Evolutionary conservation across 2,329 filamentous ascomycete genomes (phyloP).

Genomic region (Fusarium nelsonii): DNA sequence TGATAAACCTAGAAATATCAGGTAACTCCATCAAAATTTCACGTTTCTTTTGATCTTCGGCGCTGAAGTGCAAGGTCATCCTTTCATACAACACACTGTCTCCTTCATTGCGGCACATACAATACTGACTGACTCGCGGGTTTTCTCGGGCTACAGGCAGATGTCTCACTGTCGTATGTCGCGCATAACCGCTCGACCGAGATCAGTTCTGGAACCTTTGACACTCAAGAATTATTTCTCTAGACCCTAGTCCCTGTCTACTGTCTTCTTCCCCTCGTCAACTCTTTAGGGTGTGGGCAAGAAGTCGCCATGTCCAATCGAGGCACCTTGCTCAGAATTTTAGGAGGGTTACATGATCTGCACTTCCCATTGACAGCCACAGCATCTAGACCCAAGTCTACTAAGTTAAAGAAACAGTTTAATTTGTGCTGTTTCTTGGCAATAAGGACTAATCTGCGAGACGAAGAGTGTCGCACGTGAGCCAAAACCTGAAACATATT

Average conservation of each 20-base stretch:
- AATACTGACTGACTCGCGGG: background rate
- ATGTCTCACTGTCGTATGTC: conserved; percentile 32
- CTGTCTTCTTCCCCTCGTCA: background rate
- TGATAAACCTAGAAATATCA: background rate
- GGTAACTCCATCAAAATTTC: background rate
- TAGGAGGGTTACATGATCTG: conserved; percentile 27
- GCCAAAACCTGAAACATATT: conserved; percentile 25
- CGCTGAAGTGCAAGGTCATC: conserved; percentile 12
- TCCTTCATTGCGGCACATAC: no score
- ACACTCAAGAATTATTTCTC: conserved; percentile 16
- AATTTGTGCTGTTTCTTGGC: background rate
- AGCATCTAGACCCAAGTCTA: background rate
- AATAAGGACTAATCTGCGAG: conserved; percentile 12
- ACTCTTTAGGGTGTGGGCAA: conserved; percentile 24
- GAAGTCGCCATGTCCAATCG: conserved; percentile 7
- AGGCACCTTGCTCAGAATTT: background rate
- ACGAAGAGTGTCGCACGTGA: conserved; percentile 22
- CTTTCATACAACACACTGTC: no score
- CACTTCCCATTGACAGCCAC: conserved; percentile 6
- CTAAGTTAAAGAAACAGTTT: conserved; percentile 7
- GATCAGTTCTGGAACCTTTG: conserved; percentile 10
- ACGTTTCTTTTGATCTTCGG: conserved; percentile 14
- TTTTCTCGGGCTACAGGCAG: conserved; percentile 14
- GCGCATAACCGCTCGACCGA: conserved; percentile 30
- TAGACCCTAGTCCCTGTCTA: conserved; percentile 19